Evolutionary conservation across 2,329 filamentous ascomycete species (phyloP).

Genomic region (Sclerotinia borealis): DNA sequence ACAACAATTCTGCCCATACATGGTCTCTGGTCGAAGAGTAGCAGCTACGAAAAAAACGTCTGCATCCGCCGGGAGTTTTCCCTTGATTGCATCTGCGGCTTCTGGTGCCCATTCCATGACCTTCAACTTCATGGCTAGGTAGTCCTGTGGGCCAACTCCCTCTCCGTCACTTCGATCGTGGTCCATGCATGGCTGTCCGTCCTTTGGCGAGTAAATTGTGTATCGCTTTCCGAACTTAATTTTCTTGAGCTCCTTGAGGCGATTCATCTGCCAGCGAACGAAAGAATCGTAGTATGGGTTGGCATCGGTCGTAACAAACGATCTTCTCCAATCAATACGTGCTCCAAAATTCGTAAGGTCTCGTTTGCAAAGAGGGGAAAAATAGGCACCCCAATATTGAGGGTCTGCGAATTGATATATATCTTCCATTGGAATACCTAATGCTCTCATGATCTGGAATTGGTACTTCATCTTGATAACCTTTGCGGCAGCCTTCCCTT

Average conservation of each 20-base stretch:
- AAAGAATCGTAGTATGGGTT: constrained; percentile 97
- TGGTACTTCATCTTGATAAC: constrained; percentile 92
- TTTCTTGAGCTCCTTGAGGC: constrained; percentile 81
- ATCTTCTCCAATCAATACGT: constrained; percentile 86
- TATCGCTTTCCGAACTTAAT: constrained; percentile 92
- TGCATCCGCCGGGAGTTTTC: constrained; percentile 70
- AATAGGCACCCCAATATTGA: constrained; percentile 86
- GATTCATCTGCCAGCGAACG: constrained; percentile 94
- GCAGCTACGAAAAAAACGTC: constrained; percentile 87
- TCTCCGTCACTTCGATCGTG: constrained; percentile 79
- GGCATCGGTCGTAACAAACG: constrained; percentile 89
- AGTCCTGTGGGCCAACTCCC: constrained; percentile 81
- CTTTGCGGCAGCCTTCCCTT: constrained; percentile 87
- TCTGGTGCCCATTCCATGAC: constrained; percentile 82
- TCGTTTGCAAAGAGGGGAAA: constrained; percentile 72
- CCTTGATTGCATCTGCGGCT: constrained; percentile 64
- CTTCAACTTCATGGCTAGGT: constrained; percentile 85
- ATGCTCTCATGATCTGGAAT: constrained; percentile 88
- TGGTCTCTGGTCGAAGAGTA: constrained; percentile 90
- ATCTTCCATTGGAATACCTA: constrained; percentile 80
- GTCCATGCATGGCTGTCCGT: constrained; percentile 82
- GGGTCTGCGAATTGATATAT: constrained; percentile 92
- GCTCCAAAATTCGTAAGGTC: constrained; percentile 81
- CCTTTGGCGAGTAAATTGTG: constrained; percentile 88
- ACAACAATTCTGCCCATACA: constrained; percentile 97